Percentiles rank a stretch among this genome's conserved stretches.
Evolutionary conservation across 2,329 filamentous ascomycete genomes (phyloP).

Genomic region (Fusarium illudens): DNA sequence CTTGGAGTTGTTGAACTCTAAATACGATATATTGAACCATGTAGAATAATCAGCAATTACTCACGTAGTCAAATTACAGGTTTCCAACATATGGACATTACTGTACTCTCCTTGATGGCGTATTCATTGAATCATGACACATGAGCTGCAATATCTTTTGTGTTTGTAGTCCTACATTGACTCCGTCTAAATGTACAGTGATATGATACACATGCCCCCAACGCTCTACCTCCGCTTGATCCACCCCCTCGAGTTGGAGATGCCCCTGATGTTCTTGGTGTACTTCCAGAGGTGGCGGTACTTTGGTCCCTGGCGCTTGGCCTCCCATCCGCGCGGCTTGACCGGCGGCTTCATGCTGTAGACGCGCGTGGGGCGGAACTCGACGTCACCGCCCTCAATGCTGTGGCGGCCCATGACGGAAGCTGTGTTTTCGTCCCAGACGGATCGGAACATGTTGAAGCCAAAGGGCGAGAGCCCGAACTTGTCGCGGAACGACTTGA

Average conservation of each 20-base stretch:
- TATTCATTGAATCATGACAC: not conserved
- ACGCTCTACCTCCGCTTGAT: slow-evolving; percentile 50
- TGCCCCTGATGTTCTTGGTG: slow-evolving; percentile 64
- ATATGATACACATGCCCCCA: slow-evolving; percentile 35
- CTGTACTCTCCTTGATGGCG: fast-evolving
- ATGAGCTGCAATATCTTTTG: slow-evolving; percentile 12
- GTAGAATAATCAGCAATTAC: too few species aligned
- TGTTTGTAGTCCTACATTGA: slow-evolving; percentile 34
- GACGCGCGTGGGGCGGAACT: slow-evolving; percentile 83
- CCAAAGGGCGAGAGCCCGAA: slow-evolving; percentile 77
- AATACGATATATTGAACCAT: not conserved
- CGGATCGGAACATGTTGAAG: slow-evolving; percentile 84
- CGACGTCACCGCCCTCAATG: slow-evolving; percentile 79
- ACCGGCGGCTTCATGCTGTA: slow-evolving; percentile 70
- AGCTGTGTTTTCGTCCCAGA: slow-evolving; percentile 90
- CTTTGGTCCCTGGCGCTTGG: slow-evolving; percentile 71
- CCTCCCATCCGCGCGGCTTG: slow-evolving; percentile 72
- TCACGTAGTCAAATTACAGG: too few species aligned
- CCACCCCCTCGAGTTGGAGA: slow-evolving; percentile 55
- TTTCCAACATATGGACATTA: too few species aligned
- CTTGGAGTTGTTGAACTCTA: slow-evolving; percentile 1
- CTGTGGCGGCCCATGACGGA: slow-evolving; percentile 84
- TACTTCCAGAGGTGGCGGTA: slow-evolving; percentile 72
- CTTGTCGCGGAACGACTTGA: slow-evolving; percentile 78
- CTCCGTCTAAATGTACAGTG: slow-evolving; percentile 42